Evolutionary conservation across 768 basidiomycete species (phyloP).

Genomic region (Russula virescens): DNA sequence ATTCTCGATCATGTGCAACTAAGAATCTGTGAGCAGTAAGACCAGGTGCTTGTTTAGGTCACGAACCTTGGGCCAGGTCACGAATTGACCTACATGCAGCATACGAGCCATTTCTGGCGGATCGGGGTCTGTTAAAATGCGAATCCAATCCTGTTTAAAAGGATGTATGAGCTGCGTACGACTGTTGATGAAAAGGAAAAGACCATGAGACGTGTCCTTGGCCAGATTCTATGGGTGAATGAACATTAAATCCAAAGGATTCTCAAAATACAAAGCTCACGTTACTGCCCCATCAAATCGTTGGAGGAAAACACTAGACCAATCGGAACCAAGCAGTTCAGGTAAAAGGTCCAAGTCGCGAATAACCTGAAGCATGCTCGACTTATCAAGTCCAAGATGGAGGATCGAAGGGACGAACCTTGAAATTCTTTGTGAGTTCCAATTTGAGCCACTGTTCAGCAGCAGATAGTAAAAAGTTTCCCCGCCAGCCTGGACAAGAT

Average conservation of each 20-base stretch:
- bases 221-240: constrained; percentile 58
- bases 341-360: constrained; percentile 94
- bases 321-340: constrained; percentile 89
- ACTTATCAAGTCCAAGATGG: not conserved
- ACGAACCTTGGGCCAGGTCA: constrained; percentile 94
- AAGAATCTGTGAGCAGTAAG: constrained; percentile 2
- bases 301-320: constrained; percentile 95
- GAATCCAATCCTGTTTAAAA: constrained; percentile 23
- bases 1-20: constrained; percentile 95
- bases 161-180: constrained; percentile 3
- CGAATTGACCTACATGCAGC: constrained; percentile 80
- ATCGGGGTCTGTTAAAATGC: constrained; percentile 78
- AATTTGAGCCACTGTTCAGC: constrained; percentile 94
- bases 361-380: constrained; percentile 53
- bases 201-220: constrained; percentile 72
- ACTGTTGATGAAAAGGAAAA: constrained; percentile 1
- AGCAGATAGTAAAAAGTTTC: constrained; percentile 87
- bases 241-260: not conserved
- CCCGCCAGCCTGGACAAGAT: constrained; percentile 72
- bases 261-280: constrained; percentile 40
- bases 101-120: constrained; percentile 74
- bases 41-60: not conserved
- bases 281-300: constrained; percentile 86
- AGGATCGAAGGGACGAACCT: constrained; percentile 36
- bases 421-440: constrained; percentile 95